A percentile compares a stretch with the other conserved stretches of the same genome.
Conservation (phyloP, 768 basidiomycete species). For the Termitomyces heimii region DNA sequence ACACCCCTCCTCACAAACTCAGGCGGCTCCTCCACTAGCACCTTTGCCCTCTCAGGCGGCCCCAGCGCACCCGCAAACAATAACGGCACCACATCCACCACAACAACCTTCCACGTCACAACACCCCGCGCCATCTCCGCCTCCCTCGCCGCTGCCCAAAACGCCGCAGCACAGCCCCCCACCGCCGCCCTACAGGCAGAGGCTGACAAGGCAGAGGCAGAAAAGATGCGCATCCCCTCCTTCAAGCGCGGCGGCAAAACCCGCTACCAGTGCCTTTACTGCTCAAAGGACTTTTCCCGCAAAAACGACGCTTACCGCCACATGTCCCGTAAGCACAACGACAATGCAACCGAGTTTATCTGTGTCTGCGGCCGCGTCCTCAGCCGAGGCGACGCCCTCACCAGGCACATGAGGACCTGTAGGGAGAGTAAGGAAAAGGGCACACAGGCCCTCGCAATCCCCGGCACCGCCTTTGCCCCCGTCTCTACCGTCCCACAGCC, state of each 20-base stretch:
- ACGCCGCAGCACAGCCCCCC: neutral
- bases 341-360: constrained; percentile 12
- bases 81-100: constrained; percentile 7
- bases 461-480: too few species aligned
- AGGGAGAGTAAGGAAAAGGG: constrained; percentile 7
- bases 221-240: constrained; percentile 10
- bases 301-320: constrained; percentile 14
- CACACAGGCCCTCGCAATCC: neutral
- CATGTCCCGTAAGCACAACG: constrained; percentile 12
- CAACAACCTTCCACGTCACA: constrained; percentile 7
- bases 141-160: constrained; percentile 2
- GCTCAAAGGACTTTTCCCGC: constrained; percentile 8
- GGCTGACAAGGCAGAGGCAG: neutral
- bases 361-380: constrained; percentile 8
- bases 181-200: neutral
- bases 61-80: constrained; percentile 1
- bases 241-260: constrained; percentile 13
- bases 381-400: constrained; percentile 7
- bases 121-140: constrained; percentile 3
- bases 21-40: constrained; percentile 3
- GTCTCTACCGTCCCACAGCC: neutral
- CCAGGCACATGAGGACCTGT: constrained; percentile 8
- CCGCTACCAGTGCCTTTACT: constrained; percentile 9
- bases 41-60: constrained; percentile 1
- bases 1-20: neutral